Conservation (phyloP, 306 rosid species). For the Notholithocarpus densiflorus region DNA sequence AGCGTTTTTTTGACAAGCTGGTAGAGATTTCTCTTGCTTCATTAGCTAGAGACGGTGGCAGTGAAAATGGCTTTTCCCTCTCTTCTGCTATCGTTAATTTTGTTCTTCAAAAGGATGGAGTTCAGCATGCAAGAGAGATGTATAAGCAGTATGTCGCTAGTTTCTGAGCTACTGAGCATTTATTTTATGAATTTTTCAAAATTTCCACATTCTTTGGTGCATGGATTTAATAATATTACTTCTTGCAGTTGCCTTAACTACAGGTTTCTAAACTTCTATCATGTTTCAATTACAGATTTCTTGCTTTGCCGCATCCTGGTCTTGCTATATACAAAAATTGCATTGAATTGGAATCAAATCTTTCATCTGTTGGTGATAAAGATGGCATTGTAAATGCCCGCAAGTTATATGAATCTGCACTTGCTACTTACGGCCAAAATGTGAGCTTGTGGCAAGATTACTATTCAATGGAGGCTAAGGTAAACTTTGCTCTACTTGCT, state of each 20-base stretch:
- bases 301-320: conserved; percentile 80
- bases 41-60: conserved; percentile 65
- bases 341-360: conserved; percentile 73
- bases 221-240: conserved; percentile 1
- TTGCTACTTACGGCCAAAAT: conserved; percentile 62
- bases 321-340: conserved; percentile 60
- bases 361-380: conserved; percentile 67
- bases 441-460: conserved; percentile 72
- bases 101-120: conserved; percentile 73
- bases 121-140: conserved; percentile 62
- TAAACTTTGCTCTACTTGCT: conserved; percentile 14
- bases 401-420: conserved; percentile 73
- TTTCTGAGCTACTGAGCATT: background rate
- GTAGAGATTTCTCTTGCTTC: conserved; percentile 61
- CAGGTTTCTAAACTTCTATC: background rate
- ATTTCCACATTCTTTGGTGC: background rate
- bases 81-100: conserved; percentile 62
- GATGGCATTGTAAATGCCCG: conserved; percentile 62
- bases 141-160: conserved; percentile 63
- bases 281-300: conserved; percentile 58
- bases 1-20: conserved; percentile 57
- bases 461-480: conserved; percentile 71
- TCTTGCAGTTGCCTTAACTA: background rate
- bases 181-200: background rate
- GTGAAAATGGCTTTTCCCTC: conserved; percentile 78